These are phyloP conservation scores for Macrocybe gigantea DNA, from an alignment of 768 basidiomycete species.

Conservation along the genomic window DNA sequence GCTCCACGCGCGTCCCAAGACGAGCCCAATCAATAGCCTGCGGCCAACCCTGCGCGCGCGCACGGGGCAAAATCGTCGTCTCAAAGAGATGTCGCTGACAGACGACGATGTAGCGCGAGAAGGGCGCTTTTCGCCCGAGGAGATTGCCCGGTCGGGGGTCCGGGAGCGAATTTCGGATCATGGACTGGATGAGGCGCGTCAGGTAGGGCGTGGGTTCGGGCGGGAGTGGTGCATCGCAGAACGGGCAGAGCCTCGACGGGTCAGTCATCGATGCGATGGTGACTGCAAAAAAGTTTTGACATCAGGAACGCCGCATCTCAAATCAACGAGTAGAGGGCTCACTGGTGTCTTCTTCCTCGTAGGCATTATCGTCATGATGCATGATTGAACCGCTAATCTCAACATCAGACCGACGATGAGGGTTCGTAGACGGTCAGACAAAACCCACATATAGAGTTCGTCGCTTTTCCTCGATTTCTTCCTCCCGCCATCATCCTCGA, in stretches of 20 bases:
- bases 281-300: constrained; percentile 27
- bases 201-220: constrained; percentile 54
- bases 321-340: not conserved
- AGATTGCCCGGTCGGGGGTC: constrained; percentile 69
- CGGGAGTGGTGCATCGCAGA: constrained; percentile 72
- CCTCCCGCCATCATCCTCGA: constrained; percentile 17
- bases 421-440: constrained; percentile 1
- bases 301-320: not conserved
- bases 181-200: constrained; percentile 42
- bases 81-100: constrained; percentile 83
- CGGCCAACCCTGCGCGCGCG: constrained; percentile 71
- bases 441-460: constrained; percentile 7
- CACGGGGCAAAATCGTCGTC: constrained; percentile 64
- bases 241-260: constrained; percentile 70
- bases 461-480: constrained; percentile 26
- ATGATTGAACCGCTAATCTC: not conserved
- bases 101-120: constrained; percentile 56
- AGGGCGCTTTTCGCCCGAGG: constrained; percentile 49
- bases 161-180: constrained; percentile 45
- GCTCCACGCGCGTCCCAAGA: constrained; percentile 47
- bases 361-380: constrained; percentile 2
- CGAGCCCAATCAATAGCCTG: constrained; percentile 58
- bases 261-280: constrained; percentile 47
- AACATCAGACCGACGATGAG: not conserved
- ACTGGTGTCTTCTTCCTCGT: constrained; percentile 7